These are phyloP conservation scores for Knoxdaviesia capensis DNA, from an alignment of 2,329 filamentous ascomycete genomes.

Conservation along the genomic window DNA sequence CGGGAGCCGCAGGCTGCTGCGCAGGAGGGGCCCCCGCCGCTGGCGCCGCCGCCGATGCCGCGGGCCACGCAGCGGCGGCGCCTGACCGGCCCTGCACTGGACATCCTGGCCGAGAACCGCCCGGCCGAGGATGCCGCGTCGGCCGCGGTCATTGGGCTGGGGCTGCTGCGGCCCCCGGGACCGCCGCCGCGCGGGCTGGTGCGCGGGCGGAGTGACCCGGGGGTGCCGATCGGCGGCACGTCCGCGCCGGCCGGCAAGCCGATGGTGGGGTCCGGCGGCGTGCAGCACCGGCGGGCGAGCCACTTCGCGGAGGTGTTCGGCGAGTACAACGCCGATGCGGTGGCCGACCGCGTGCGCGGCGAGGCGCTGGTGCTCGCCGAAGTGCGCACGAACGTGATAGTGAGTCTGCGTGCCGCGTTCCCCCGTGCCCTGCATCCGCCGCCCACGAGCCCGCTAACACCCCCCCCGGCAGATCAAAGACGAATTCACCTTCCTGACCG, in stretches of 20 bases:
- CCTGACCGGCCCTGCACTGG: background rate
- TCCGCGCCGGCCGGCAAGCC: background rate
- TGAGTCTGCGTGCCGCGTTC: conserved; percentile 14
- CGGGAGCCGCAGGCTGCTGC: too few species aligned
- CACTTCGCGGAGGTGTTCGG: conserved; percentile 27
- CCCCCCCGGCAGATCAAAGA: conserved; percentile 39
- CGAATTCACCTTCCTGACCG: conserved; percentile 53
- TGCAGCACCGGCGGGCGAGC: conserved; percentile 11
- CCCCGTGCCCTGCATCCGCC: too few species aligned
- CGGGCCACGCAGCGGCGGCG: background rate
- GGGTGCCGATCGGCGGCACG: background rate
- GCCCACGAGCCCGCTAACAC: conserved; percentile 2
- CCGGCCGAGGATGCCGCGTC: too few species aligned
- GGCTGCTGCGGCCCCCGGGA: background rate
- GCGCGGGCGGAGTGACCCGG: background rate
- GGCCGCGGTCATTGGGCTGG: too few species aligned
- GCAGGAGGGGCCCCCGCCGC: background rate
- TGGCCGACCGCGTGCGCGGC: conserved; percentile 25
- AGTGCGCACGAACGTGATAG: conserved; percentile 42
- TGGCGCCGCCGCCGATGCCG: background rate
- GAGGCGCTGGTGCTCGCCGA: conserved; percentile 42
- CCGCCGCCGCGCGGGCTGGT: background rate
- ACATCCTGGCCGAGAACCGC: too few species aligned
- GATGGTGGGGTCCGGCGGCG: background rate
- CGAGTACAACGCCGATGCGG: conserved; percentile 8